Evolutionary conservation across 192 early-diverging fungal genomes (phyloP).

Genomic region (Gigaspora rosea): DNA sequence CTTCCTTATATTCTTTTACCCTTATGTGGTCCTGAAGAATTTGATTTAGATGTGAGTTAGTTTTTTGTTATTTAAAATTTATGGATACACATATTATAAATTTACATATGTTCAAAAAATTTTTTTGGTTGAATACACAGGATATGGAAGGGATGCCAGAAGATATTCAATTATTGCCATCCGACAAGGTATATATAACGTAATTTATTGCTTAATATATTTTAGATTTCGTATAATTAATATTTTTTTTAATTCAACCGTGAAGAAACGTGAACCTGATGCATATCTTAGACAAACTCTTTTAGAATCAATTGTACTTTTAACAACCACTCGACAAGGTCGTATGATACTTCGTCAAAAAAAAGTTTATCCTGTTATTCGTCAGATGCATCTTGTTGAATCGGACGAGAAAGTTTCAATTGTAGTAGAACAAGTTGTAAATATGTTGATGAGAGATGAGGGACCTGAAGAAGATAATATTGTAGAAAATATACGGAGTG

Average conservation of each 20-base stretch:
- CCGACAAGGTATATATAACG: conserved; percentile 57
- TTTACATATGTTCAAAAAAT: background rate
- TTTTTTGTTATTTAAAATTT: background rate
- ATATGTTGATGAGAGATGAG: conserved; percentile 85
- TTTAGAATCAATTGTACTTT: conserved; percentile 77
- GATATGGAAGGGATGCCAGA: conserved; percentile 94
- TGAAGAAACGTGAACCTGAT: conserved; percentile 75
- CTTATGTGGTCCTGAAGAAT: conserved; percentile 90
- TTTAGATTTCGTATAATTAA: background rate
- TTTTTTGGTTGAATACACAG: conserved; percentile 36
- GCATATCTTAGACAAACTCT: conserved; percentile 69
- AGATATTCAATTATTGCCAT: conserved; percentile 84
- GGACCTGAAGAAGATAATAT: conserved; percentile 40
- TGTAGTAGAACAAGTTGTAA: conserved; percentile 75
- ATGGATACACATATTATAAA: no score
- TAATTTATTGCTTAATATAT: conserved; percentile 7
- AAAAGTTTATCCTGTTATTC: conserved; percentile 85
- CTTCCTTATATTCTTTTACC: conserved; percentile 89
- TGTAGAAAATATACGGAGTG: background rate
- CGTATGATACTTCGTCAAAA: conserved; percentile 79
- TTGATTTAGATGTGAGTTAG: conserved; percentile 72
- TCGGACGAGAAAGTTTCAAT: conserved; percentile 69
- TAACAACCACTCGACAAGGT: conserved; percentile 74
- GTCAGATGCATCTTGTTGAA: conserved; percentile 80
- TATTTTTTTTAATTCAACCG: background rate